These are phyloP conservation scores for Cladosporium sp. DNA, from an alignment of 2,329 filamentous ascomycete genomes.

Conservation along the genomic window DNA sequence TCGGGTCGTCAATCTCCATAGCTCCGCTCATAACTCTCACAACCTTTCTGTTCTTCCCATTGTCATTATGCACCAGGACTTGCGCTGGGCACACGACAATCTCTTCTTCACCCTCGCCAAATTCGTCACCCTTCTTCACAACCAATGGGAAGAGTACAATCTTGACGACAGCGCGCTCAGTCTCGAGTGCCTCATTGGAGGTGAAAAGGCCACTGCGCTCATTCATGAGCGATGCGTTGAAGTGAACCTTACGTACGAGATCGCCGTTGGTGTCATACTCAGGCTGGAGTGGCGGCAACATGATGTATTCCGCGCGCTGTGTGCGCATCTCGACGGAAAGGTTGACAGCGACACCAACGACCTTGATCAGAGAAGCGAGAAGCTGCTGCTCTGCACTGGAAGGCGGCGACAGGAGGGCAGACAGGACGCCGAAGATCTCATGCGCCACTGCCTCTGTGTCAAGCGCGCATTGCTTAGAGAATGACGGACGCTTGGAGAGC, in stretches of 20 bases:
- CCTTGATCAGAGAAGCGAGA: constrained; percentile 75
- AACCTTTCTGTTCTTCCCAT: constrained; percentile 40
- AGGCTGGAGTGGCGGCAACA: constrained; percentile 90
- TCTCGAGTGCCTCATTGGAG: constrained; percentile 76
- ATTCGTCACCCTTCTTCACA: constrained; percentile 90
- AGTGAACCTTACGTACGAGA: constrained; percentile 77
- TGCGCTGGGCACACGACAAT: constrained; percentile 94
- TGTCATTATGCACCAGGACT: constrained; percentile 62
- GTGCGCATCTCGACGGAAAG: constrained; percentile 96
- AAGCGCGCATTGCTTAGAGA: constrained; percentile 73
- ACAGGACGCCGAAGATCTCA: constrained; percentile 79
- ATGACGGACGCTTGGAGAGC: constrained; percentile 73
- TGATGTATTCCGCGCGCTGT: constrained; percentile 95
- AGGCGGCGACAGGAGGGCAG: constrained; percentile 80
- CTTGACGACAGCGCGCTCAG: constrained; percentile 71
- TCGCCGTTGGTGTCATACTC: constrained; percentile 94
- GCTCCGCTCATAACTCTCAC: constrained; percentile 47
- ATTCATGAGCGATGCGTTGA: constrained; percentile 93
- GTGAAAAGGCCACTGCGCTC: constrained; percentile 70
- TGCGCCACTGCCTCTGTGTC: constrained; percentile 96
- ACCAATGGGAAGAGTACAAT: constrained; percentile 94
- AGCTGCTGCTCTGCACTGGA: constrained; percentile 74
- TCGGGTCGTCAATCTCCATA: constrained; percentile 41
- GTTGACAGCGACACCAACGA: constrained; percentile 82
- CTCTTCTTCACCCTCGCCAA: constrained; percentile 83